These are phyloP conservation scores for Perilla frutescens DNA, from an alignment of 257 asterid genomes.

Conservation along the genomic window DNA sequence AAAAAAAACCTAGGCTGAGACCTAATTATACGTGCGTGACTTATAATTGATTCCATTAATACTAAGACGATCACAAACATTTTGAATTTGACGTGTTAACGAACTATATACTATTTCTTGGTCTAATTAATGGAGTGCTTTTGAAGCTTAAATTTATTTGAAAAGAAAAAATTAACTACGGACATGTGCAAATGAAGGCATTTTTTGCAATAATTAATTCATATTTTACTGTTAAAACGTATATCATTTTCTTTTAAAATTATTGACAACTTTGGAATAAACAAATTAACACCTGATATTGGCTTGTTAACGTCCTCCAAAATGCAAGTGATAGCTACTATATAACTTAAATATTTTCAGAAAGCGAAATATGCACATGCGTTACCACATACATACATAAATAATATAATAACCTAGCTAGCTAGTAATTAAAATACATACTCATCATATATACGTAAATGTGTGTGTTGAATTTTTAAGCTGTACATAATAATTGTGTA, in stretches of 20 bases:
- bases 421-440: no score
- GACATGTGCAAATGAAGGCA: constrained; percentile 36
- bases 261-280: constrained; percentile 35
- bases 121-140: constrained; percentile 16
- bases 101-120: not conserved
- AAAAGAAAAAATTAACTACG: not conserved
- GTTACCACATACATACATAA: not conserved
- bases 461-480: no score
- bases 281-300: constrained; percentile 47
- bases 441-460: no score
- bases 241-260: not conserved
- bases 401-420: not conserved
- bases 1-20: no score
- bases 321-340: constrained; percentile 41
- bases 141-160: constrained; percentile 16
- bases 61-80: no score
- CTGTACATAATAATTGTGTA: no score
- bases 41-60: no score
- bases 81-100: no score
- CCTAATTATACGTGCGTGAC: no score
- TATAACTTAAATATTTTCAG: constrained; percentile 33
- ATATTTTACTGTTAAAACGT: constrained; percentile 6
- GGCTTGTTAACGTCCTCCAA: constrained; percentile 51
- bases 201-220: constrained; percentile 30
- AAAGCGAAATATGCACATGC: constrained; percentile 33